Evolutionary conservation across 495 filamentous ascomycete genomes (phyloP).

Genomic region (Annulohypoxylon stygium): DNA sequence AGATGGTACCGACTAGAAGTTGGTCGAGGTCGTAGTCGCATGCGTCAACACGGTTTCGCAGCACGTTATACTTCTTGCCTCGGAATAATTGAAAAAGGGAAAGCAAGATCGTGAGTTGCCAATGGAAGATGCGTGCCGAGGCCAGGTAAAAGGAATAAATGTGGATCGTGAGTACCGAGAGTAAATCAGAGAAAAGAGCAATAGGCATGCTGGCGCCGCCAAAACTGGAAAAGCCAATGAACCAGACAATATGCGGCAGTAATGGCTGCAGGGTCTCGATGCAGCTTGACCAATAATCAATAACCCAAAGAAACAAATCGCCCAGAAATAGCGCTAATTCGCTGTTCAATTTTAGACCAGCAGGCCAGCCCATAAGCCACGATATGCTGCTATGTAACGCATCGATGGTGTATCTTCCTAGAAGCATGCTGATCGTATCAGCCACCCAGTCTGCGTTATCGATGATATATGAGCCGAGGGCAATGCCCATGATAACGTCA

Average conservation of each 20-base stretch:
- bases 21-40: slow-evolving; percentile 99
- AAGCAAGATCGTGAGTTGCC: slow-evolving; percentile 95
- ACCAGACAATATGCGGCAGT: slow-evolving; percentile 87
- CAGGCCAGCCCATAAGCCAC: slow-evolving; percentile 98
- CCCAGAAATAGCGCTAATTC: slow-evolving; percentile 94
- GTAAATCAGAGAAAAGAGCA: slow-evolving; percentile 92
- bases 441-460: slow-evolving; percentile 92
- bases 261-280: slow-evolving; percentile 80
- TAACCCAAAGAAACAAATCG: slow-evolving; percentile 96
- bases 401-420: slow-evolving; percentile 87
- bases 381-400: slow-evolving; percentile 89
- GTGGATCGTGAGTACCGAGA: slow-evolving; percentile 92
- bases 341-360: slow-evolving; percentile 96
- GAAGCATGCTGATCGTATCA: slow-evolving; percentile 79
- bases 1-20: slow-evolving; percentile 93
- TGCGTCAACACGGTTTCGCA: slow-evolving; percentile 96
- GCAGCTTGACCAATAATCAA: slow-evolving; percentile 93
- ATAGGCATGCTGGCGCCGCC: slow-evolving; percentile 98
- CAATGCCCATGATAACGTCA: slow-evolving; percentile 98
- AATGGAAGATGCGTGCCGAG: slow-evolving; percentile 95
- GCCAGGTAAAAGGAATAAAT: slow-evolving; percentile 99
- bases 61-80: slow-evolving; percentile 96
- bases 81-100: slow-evolving; percentile 98
- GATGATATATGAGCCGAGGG: slow-evolving; percentile 94
- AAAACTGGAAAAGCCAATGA: slow-evolving; percentile 95